Conservation (phyloP, 2,329 filamentous ascomycete genomes). For the Phoma sp. region DNA sequence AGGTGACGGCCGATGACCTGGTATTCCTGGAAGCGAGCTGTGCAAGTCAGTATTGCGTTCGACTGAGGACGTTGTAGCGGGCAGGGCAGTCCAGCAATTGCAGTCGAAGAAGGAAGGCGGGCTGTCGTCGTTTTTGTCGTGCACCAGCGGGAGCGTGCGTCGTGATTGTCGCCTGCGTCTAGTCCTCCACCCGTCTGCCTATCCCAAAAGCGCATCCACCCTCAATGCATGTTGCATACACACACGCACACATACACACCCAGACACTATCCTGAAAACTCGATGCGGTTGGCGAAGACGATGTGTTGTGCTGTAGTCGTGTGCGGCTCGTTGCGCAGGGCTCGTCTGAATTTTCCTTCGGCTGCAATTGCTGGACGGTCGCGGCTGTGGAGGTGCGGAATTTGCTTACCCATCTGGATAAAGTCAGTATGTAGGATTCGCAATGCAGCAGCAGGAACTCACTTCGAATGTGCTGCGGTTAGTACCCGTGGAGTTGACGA, state of each 20-base stretch:
- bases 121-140: background rate
- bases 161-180: background rate
- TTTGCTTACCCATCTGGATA: slow-evolving; percentile 67
- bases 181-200: background rate
- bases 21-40: slow-evolving; percentile 99
- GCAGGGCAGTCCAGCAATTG: slow-evolving; percentile 37
- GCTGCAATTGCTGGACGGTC: slow-evolving; percentile 44
- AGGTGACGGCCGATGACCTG: slow-evolving; percentile 99
- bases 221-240: background rate
- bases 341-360: slow-evolving; percentile 29
- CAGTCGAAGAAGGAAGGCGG: slow-evolving; percentile 15
- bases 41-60: slow-evolving; percentile 38
- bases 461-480: slow-evolving; percentile 62
- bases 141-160: background rate
- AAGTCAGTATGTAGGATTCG: slow-evolving; percentile 34
- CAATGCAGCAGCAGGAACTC: slow-evolving; percentile 33
- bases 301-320: slow-evolving; percentile 1
- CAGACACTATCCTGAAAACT: background rate
- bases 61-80: slow-evolving; percentile 2
- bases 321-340: slow-evolving; percentile 20
- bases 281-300: background rate
- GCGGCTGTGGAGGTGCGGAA: slow-evolving; percentile 28
- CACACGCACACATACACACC: background rate
- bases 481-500: slow-evolving; percentile 44
- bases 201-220: background rate